Conservation (phyloP, 164 flowering plant species). For the Magnolia sinica region DNA sequence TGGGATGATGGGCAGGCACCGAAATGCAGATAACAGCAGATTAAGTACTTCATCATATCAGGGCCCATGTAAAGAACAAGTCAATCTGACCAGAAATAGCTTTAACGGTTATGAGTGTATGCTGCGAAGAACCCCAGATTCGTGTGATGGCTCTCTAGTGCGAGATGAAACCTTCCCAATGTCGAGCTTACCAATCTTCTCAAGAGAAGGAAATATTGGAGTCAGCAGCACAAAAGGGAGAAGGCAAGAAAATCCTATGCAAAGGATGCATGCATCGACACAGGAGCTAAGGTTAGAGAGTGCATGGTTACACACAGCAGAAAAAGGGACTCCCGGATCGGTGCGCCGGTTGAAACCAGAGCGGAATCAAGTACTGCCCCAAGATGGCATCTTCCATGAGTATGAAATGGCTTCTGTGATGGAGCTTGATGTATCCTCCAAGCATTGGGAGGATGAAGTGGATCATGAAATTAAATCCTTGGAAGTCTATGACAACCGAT, state of each 20-base stretch:
- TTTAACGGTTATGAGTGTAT: conserved; percentile 28
- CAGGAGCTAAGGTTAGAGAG: conserved; percentile 83
- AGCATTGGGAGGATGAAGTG: conserved; percentile 57
- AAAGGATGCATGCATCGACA: conserved; percentile 72
- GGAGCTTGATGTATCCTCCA: conserved; percentile 34
- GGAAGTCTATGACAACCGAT: conserved; percentile 29
- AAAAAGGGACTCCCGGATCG: conserved; percentile 70
- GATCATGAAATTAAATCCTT: conserved; percentile 49
- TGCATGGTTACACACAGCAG: conserved; percentile 86
- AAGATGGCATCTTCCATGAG: conserved; percentile 45
- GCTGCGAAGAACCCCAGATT: conserved; percentile 19
- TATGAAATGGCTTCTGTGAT: conserved; percentile 30
- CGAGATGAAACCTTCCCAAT: conserved; percentile 20
- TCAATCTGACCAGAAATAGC: conserved; percentile 23
- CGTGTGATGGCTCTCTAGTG: conserved; percentile 18
- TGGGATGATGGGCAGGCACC: conserved; percentile 19
- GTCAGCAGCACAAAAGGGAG: conserved; percentile 25
- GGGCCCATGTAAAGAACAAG: conserved; percentile 22
- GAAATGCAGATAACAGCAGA: conserved; percentile 11
- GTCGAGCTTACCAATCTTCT: conserved; percentile 20
- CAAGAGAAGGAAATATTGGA: conserved; percentile 26
- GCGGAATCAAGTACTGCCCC: conserved; percentile 86
- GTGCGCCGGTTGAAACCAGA: conserved; percentile 62
- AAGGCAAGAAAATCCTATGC: conserved; percentile 48
- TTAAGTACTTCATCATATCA: conserved; percentile 15